A percentile compares a stretch with the other conserved stretches of the same genome.
phyloP scores from a whole-genome alignment of 2,329 filamentous ascomycete genomes.

The Rhexocercosporidium sp. region DNA sequence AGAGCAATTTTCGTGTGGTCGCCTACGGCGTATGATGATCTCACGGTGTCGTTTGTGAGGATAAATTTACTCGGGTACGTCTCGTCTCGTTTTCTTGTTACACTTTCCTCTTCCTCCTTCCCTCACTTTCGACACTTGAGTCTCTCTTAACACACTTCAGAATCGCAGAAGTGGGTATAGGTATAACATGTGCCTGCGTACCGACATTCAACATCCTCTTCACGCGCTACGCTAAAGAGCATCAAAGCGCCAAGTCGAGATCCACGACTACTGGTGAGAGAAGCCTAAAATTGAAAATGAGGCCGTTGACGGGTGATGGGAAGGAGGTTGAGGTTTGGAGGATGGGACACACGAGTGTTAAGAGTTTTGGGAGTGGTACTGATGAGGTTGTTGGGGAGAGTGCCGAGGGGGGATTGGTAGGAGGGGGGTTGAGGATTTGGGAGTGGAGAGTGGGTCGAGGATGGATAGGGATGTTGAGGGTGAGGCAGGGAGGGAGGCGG shows the following conservation, averaged over 20 bases:
- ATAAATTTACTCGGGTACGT: conserved; percentile 32
- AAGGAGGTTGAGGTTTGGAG: background rate
- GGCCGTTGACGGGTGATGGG: background rate
- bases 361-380: background rate
- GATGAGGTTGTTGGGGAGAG: background rate
- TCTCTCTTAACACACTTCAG: conserved; percentile 8
- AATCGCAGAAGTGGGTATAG: conserved; percentile 37
- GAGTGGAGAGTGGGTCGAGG: background rate
- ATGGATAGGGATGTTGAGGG: background rate
- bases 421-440: background rate
- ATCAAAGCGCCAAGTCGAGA: background rate
- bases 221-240: conserved; percentile 7
- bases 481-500: background rate
- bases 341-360: background rate
- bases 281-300: background rate
- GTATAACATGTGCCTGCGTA: conserved; percentile 39
- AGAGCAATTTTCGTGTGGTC: conserved; percentile 16
- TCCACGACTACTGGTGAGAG: background rate
- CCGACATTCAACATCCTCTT: conserved; percentile 36
- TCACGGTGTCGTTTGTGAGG: conserved; percentile 10
- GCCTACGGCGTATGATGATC: background rate
- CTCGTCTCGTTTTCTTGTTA: conserved; percentile 22
- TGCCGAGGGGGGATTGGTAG: too few species aligned
- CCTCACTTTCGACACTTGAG: background rate
- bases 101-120: background rate